These are phyloP conservation scores for Lavandula angustifolia DNA, from an alignment of 257 asterid genomes.

Conservation along the genomic window DNA sequence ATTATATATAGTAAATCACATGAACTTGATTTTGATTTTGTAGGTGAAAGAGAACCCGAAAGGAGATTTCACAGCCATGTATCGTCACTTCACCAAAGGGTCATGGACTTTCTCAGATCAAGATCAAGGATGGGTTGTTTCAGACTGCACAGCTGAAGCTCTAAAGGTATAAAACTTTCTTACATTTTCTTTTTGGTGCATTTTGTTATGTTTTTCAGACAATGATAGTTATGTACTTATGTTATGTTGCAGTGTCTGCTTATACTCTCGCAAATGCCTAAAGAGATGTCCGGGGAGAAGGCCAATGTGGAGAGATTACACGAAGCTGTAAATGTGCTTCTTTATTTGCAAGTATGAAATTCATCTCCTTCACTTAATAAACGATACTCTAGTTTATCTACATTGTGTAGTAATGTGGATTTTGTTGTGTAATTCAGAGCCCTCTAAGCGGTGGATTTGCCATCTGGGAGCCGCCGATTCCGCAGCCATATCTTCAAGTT, in stretches of 20 bases:
- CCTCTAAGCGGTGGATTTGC: not conserved
- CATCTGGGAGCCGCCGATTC: not conserved
- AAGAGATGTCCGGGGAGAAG: slow-evolving; percentile 47
- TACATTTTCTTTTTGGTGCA: too few relatives aligned
- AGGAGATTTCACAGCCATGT: slow-evolving; percentile 57
- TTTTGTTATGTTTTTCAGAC: not conserved
- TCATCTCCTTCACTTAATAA: not conserved
- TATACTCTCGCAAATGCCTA: slow-evolving; percentile 54
- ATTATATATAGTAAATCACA: too few relatives aligned
- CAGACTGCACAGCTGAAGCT: slow-evolving; percentile 67
- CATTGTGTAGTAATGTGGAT: not conserved
- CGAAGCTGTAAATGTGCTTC: slow-evolving; percentile 52
- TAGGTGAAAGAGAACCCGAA: slow-evolving; percentile 54
- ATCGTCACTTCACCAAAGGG: slow-evolving; percentile 69
- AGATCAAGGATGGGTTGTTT: slow-evolving; percentile 73
- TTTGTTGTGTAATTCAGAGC: not conserved
- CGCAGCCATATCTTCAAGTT: not conserved
- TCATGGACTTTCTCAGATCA: slow-evolving; percentile 82
- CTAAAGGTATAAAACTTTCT: not conserved
- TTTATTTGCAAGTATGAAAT: slow-evolving; percentile 47
- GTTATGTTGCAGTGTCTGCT: slow-evolving; percentile 45
- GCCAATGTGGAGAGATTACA: slow-evolving; percentile 42
- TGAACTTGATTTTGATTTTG: not conserved
- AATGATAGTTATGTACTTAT: not conserved
- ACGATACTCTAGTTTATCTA: too few relatives aligned